Percentiles rank a stretch among this genome's conserved stretches.
Evolutionary conservation across 352 stramenopile genomes (phyloP).

Genomic region (Phytopythium sindhum): DNA sequence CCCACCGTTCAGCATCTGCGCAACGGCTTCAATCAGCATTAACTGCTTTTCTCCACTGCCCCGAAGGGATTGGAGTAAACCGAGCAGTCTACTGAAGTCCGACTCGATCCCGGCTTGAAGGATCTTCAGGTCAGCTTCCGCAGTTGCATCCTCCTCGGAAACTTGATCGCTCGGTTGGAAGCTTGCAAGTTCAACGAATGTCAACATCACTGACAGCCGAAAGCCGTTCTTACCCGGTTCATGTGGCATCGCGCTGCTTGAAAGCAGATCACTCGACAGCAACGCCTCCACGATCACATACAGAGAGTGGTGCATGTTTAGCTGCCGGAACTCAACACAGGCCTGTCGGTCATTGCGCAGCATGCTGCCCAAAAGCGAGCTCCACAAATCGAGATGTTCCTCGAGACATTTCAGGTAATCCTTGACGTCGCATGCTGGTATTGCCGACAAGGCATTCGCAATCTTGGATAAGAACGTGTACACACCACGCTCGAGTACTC

Average conservation of each 20-base stretch:
- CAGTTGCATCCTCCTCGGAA: background rate
- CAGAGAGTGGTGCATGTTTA: slow-evolving; percentile 48
- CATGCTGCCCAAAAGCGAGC: slow-evolving; percentile 42
- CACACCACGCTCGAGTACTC: slow-evolving; percentile 60
- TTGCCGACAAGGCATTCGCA: slow-evolving; percentile 29
- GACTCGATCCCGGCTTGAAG: slow-evolving; percentile 52
- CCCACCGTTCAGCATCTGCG: slow-evolving; percentile 40
- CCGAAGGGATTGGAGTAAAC: slow-evolving; percentile 43
- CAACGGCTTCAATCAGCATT: slow-evolving; percentile 38
- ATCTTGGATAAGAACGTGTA: slow-evolving; percentile 53
- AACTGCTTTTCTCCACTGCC: slow-evolving; percentile 27
- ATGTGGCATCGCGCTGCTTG: slow-evolving; percentile 10
- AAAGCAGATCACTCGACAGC: slow-evolving; percentile 26
- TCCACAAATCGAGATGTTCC: slow-evolving; percentile 38
- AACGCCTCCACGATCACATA: slow-evolving; percentile 52
- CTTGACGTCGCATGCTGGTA: slow-evolving; percentile 12
- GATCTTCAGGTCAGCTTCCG: slow-evolving; percentile 11
- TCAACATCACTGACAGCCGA: slow-evolving; percentile 26
- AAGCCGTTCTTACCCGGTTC: slow-evolving; percentile 14
- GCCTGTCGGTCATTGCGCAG: slow-evolving; percentile 39
- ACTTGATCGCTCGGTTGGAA: slow-evolving; percentile 6
- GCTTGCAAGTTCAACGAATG: slow-evolving; percentile 38
- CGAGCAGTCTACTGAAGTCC: slow-evolving; percentile 53
- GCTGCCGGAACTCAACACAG: slow-evolving; percentile 50
- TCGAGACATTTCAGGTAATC: slow-evolving; percentile 28